phyloP scores from a whole-genome alignment of 345 rosid genomes.

The Adansonia digitata region DNA sequence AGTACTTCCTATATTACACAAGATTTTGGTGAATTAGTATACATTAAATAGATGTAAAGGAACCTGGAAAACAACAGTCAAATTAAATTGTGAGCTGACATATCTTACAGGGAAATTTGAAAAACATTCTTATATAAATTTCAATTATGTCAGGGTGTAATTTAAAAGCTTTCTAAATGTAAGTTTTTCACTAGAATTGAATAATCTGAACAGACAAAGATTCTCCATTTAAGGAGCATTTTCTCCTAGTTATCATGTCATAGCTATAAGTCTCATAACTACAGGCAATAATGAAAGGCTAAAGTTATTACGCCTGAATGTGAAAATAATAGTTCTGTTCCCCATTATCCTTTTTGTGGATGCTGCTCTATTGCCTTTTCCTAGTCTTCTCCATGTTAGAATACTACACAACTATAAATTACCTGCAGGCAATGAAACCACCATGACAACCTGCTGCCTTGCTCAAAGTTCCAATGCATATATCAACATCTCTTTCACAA shows the following conservation, averaged over 20 bases:
- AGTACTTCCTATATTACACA: neutral
- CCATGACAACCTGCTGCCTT: constrained; percentile 99
- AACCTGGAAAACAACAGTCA: neutral
- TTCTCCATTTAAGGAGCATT: neutral
- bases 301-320: neutral
- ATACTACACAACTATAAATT: neutral
- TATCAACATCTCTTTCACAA: constrained; percentile 78
- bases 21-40: neutral
- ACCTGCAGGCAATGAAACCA: constrained; percentile 97
- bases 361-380: too few species aligned
- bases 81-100: neutral
- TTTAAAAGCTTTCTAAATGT: neutral
- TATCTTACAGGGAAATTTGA: neutral
- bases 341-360: too few species aligned
- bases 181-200: neutral
- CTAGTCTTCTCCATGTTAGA: too few species aligned
- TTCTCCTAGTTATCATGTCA: neutral
- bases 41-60: neutral
- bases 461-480: constrained; percentile 88
- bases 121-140: neutral
- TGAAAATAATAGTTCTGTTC: too few species aligned
- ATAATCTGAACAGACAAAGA: neutral
- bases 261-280: neutral
- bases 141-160: neutral
- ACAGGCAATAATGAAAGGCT: neutral